phyloP scores from a whole-genome alignment of 257 asterid species.

The Thymus mandschuricus region DNA sequence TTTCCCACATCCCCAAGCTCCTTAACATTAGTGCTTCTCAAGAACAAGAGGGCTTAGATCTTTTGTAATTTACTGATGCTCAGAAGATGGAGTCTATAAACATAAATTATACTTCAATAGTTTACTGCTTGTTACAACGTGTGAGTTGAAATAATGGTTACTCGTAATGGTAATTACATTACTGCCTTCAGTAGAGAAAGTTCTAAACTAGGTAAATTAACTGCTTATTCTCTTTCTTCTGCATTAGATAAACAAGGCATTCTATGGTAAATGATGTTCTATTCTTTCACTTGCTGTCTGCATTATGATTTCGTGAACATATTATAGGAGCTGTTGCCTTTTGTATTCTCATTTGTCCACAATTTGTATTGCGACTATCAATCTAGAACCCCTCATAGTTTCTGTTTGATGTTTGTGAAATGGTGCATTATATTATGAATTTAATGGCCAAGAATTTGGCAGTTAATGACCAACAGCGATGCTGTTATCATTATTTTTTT shows the following conservation, averaged over 20 bases:
- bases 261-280: neutral
- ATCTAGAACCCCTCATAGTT: neutral
- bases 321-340: constrained; percentile 1
- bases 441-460: constrained; percentile 20
- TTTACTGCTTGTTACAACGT: constrained; percentile 6
- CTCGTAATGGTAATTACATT: neutral
- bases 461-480: constrained; percentile 7
- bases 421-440: neutral
- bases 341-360: neutral
- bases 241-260: neutral
- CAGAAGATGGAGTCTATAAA: neutral
- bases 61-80: constrained; percentile 4
- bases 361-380: neutral
- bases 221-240: neutral
- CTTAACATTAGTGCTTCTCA: constrained; percentile 12
- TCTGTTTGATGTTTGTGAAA: neutral
- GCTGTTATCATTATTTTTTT: constrained; percentile 1
- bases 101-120: neutral
- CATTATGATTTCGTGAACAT: neutral
- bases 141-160: neutral
- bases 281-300: constrained; percentile 14
- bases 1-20: neutral
- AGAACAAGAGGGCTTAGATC: neutral
- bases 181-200: neutral
- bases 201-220: neutral